Conservation (phyloP, 2,329 filamentous ascomycete species). For the Purpureocillium takamizusanense region DNA sequence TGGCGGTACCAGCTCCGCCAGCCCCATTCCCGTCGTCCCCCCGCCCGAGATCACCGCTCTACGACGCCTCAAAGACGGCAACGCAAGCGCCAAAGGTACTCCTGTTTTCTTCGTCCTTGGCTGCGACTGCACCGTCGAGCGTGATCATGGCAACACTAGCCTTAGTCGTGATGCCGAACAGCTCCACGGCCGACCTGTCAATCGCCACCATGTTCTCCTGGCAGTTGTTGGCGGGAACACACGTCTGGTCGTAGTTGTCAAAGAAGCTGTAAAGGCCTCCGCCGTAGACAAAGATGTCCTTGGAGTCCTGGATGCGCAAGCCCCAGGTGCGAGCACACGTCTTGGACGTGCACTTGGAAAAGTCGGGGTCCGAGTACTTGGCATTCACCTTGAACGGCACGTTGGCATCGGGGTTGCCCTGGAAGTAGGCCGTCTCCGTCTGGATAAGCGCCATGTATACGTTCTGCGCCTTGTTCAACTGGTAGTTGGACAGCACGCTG, state of each 20-base stretch:
- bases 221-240: conserved; percentile 58
- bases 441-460: conserved; percentile 80
- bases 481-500: conserved; percentile 71
- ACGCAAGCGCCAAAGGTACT: conserved; percentile 58
- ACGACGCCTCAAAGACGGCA: conserved; percentile 34
- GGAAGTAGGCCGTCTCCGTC: conserved; percentile 83
- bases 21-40: not conserved
- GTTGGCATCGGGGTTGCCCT: conserved; percentile 68
- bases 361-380: conserved; percentile 59
- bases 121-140: conserved; percentile 43
- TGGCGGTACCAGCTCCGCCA: not conserved
- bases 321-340: conserved; percentile 69
- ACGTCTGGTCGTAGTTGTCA: conserved; percentile 68
- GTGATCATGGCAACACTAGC: conserved; percentile 66
- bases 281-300: conserved; percentile 60
- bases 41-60: conserved; percentile 8
- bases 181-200: conserved; percentile 54
- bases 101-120: conserved; percentile 51
- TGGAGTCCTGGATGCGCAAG: conserved; percentile 59
- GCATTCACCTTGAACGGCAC: conserved; percentile 53
- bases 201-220: conserved; percentile 71
- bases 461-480: conserved; percentile 67
- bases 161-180: conserved; percentile 68
- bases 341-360: conserved; percentile 41
- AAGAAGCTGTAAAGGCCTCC: conserved; percentile 77